Evolutionary conservation across 2,329 filamentous ascomycete genomes (phyloP).

Genomic region (Phaeosphaeria sp.): DNA sequence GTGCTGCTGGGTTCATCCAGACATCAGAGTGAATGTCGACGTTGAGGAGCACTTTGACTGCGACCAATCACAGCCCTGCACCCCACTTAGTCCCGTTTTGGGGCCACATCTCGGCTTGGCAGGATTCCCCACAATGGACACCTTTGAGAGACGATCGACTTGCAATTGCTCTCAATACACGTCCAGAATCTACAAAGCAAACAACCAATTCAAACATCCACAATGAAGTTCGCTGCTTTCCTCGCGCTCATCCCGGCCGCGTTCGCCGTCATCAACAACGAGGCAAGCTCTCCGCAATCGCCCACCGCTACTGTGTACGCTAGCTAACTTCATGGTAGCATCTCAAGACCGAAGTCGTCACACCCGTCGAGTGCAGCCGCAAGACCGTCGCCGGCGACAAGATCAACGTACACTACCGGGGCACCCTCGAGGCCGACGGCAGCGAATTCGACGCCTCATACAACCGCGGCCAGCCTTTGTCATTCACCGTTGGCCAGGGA

Average conservation of each 20-base stretch:
- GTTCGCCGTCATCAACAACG: constrained; percentile 42
- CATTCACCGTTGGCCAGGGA: constrained; percentile 80
- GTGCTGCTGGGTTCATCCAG: not conserved
- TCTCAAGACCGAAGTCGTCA: constrained; percentile 79
- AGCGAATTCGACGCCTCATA: constrained; percentile 64
- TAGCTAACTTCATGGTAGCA: constrained; percentile 51
- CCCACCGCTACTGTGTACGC: not conserved
- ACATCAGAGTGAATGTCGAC: not conserved
- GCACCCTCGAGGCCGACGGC: constrained; percentile 76
- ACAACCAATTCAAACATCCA: constrained; percentile 6
- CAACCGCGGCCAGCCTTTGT: constrained; percentile 78
- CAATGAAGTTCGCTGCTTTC: constrained; percentile 57
- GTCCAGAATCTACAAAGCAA: constrained; percentile 1
- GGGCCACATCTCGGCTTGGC: constrained; percentile 25
- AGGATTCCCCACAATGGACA: constrained; percentile 23
- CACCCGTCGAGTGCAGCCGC: constrained; percentile 77
- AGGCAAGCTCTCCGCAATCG: constrained; percentile 16
- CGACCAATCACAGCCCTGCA: constrained; percentile 7
- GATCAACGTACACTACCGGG: constrained; percentile 83
- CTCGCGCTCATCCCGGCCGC: constrained; percentile 59
- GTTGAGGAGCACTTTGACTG: not conserved
- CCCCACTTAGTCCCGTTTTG: not conserved
- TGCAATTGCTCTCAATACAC: constrained; percentile 4
- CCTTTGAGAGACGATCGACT: not conserved
- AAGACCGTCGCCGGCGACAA: constrained; percentile 75